These are phyloP conservation scores for Lactarius quietus DNA, from an alignment of 768 basidiomycete genomes.

Conservation along the genomic window DNA sequence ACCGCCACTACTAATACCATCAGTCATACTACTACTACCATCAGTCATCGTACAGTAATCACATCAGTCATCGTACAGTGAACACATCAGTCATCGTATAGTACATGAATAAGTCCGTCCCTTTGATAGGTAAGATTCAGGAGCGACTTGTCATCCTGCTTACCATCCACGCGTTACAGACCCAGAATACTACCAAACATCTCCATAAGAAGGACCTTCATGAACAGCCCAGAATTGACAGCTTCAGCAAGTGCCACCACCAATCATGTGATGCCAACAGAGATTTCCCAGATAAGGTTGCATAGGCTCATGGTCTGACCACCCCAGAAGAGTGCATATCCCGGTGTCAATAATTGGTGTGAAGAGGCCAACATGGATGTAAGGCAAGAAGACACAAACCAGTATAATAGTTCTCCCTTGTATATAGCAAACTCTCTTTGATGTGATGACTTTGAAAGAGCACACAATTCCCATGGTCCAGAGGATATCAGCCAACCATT, in stretches of 20 bases:
- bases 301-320: slow-evolving; percentile 92
- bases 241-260: slow-evolving; percentile 95
- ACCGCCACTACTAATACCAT: too few relatives aligned
- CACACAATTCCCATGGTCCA: slow-evolving; percentile 95
- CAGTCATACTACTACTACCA: too few relatives aligned
- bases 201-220: slow-evolving; percentile 95
- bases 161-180: too few relatives aligned
- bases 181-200: slow-evolving; percentile 92
- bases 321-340: too few relatives aligned
- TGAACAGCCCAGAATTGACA: slow-evolving; percentile 89
- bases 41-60: too few relatives aligned
- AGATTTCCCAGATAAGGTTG: slow-evolving; percentile 92
- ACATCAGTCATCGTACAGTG: too few relatives aligned
- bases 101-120: too few relatives aligned
- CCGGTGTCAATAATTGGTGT: not conserved
- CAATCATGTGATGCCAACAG: slow-evolving; percentile 92
- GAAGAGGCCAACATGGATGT: slow-evolving; percentile 5
- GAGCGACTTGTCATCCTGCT: too few relatives aligned
- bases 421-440: slow-evolving; percentile 66
- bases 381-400: slow-evolving; percentile 41
- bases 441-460: slow-evolving; percentile 66
- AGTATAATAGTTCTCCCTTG: slow-evolving; percentile 87
- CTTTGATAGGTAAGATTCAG: too few relatives aligned
- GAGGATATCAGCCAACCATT: not conserved
- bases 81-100: too few relatives aligned